Evolutionary conservation across 192 early-diverging fungal genomes (phyloP).

Genomic region (Backusella mclennaniae): DNA sequence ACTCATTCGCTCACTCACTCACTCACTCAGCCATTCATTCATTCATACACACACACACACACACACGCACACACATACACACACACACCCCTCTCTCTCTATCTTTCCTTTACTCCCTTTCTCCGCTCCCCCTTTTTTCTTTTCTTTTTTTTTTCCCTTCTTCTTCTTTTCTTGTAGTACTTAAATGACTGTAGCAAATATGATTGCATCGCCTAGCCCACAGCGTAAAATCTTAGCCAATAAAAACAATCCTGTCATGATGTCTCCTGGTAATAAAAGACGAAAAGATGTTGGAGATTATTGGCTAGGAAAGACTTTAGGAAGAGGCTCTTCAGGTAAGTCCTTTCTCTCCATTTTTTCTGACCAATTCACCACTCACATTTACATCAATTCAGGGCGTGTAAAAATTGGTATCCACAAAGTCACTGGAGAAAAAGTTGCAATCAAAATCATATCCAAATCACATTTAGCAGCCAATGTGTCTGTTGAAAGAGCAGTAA

Average conservation of each 20-base stretch:
- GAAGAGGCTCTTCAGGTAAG: conserved; percentile 54
- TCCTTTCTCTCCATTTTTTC: neutral
- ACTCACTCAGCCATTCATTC: neutral
- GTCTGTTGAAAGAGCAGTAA: conserved; percentile 46
- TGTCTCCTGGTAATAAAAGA: conserved; percentile 24
- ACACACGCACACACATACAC: neutral
- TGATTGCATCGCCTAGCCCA: conserved; percentile 28
- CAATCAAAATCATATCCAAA: conserved; percentile 54
- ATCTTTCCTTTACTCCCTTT: conserved; percentile 10
- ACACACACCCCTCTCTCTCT: neutral
- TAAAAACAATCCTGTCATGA: conserved; percentile 1
- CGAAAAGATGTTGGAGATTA: conserved; percentile 50
- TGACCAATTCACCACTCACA: neutral
- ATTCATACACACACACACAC: too few species aligned
- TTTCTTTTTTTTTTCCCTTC: neutral
- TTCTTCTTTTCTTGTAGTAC: neutral
- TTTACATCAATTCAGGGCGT: conserved; percentile 29
- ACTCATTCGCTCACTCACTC: conserved; percentile 4
- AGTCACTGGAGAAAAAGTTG: conserved; percentile 52
- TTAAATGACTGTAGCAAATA: neutral
- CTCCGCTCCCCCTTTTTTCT: neutral
- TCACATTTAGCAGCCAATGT: conserved; percentile 41
- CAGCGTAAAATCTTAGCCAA: conserved; percentile 21
- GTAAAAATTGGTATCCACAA: conserved; percentile 51
- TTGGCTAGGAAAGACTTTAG: conserved; percentile 44